Base-by-base conservation (phyloP, 768 basidiomycete genomes). In the Cystobasidium onofrii region DNA sequence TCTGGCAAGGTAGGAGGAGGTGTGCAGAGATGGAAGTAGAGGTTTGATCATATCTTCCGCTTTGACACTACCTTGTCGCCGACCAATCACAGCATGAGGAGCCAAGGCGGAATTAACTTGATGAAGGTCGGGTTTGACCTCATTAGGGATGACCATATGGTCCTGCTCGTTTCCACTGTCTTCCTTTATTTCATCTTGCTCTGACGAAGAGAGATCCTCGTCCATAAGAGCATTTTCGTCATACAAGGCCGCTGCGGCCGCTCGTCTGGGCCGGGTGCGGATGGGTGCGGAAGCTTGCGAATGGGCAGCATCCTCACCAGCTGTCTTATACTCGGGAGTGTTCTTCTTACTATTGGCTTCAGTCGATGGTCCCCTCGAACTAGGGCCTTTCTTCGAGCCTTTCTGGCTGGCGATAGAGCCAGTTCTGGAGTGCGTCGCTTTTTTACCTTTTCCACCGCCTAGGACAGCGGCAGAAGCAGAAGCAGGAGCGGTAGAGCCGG, bases 201-300 rank as follows among this genome's bases (percentile, higher is more conserved):
- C 57, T 2, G 57, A 34, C 6, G 57, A 60, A 60, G 57, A 50
- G n/a, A 50, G 3, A 60, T 60, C 57, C 4, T 60, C 57, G 20
- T 60, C 57, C 57, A 60, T 60, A 27, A 60, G 25, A 29, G 57
- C 57, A 20, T 34, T 60, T 29, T 60, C 57, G 20, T 60, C 57
- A 20, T 60, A 60, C 33, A 34, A 29, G 23, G 57, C 57, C 2
- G 33, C 57, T 4, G 57, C 57, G 6, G 57, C 57, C 2, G 57
- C 57, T 29, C 57, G 57, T 29, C 57, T 27, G 33, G 57, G 57
- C 6, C 57, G 46, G 18, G 9, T 50, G 46, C 46, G 46, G 20
- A 50, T 29, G 12, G 57, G 12, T 2, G 57, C 25, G 23, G 33
- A 6, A 4, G 29, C 57, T 6, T 27, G 25, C 6, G 57, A 20